phyloP scores from a whole-genome alignment of 495 filamentous ascomycete species.

The Pyrenula massariospora region DNA sequence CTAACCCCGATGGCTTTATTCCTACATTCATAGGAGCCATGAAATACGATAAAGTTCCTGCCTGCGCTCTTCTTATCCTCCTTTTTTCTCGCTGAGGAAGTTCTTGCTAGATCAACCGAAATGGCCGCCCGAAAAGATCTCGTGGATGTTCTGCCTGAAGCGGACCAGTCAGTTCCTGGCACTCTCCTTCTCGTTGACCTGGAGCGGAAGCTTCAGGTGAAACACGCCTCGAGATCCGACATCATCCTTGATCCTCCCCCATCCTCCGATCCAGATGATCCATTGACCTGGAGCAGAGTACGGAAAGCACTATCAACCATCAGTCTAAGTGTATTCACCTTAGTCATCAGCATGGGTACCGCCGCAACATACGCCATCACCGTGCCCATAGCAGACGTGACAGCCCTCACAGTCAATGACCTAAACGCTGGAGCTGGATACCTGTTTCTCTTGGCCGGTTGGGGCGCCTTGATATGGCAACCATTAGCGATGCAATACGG shows the following conservation, averaged over 20 bases:
- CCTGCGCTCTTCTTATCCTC: too few species aligned
- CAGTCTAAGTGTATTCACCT: constrained; percentile 42
- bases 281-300: constrained; percentile 46
- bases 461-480: constrained; percentile 59
- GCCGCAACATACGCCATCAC: constrained; percentile 52
- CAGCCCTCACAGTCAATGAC: constrained; percentile 38
- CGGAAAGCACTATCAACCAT: constrained; percentile 42
- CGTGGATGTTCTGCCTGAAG: too few species aligned
- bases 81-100: too few species aligned
- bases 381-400: constrained; percentile 42
- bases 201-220: constrained; percentile 31
- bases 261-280: constrained; percentile 46
- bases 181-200: constrained; percentile 44
- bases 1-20: too few species aligned
- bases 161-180: constrained; percentile 31
- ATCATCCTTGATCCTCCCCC: constrained; percentile 50
- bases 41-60: too few species aligned
- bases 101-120: too few species aligned
- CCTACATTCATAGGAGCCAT: too few species aligned
- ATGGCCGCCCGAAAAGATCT: too few species aligned
- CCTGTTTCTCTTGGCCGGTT: constrained; percentile 49
- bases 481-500: constrained; percentile 55
- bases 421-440: constrained; percentile 52
- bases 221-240: constrained; percentile 30
- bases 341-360: constrained; percentile 45